Conservation (phyloP, 179 eudicot genomes). For the Gypsophila paniculata region DNA sequence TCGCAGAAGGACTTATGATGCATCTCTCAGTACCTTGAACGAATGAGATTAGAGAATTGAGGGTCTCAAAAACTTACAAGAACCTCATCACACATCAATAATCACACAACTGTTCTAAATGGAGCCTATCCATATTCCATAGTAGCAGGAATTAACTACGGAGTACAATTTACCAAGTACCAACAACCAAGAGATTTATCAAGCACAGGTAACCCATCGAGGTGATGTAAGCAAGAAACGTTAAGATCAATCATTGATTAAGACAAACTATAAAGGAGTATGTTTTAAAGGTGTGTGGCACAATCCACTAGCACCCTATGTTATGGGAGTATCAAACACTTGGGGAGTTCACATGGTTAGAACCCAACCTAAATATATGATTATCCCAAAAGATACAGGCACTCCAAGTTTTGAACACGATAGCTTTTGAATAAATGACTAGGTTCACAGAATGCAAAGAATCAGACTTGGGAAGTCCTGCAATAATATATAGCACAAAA, state of each 20-base stretch:
- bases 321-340: neutral
- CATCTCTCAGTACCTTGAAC: neutral
- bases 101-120: neutral
- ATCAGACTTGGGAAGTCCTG: neutral
- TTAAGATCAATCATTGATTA: too few species aligned
- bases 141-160: conserved; percentile 2
- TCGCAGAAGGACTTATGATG: neutral
- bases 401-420: neutral
- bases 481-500: conserved; percentile 8
- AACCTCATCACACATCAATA: neutral
- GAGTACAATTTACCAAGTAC: neutral
- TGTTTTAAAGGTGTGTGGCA: neutral
- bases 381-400: conserved; percentile 1
- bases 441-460: neutral
- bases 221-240: neutral
- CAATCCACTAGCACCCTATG: too few species aligned
- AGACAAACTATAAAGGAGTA: neutral
- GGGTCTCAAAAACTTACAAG: neutral
- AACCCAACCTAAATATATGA: neutral
- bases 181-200: neutral
- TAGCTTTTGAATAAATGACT: neutral
- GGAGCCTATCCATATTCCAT: neutral
- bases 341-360: neutral
- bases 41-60: neutral
- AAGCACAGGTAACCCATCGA: neutral